Evolutionary conservation across 2,329 filamentous ascomycete genomes (phyloP).

Genomic region (Pseudogymnoascus sp.): DNA sequence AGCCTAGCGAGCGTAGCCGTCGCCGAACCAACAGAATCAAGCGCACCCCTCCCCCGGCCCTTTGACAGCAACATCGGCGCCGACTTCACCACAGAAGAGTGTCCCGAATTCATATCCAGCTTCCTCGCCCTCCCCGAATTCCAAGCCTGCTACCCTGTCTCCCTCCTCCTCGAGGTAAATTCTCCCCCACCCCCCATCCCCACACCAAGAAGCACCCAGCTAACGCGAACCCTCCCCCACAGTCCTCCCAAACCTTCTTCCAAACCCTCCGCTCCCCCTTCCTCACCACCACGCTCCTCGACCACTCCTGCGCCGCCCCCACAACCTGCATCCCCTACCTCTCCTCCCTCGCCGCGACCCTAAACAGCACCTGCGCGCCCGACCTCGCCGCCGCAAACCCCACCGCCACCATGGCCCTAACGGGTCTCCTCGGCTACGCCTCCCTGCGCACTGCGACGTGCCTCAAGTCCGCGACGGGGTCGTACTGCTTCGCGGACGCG

Average conservation of each 20-base stretch:
- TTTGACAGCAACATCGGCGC: conserved; percentile 58
- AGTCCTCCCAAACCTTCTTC: conserved; percentile 84
- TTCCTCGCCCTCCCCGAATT: conserved; percentile 25
- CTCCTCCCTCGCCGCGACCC: conserved; percentile 51
- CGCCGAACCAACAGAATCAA: conserved; percentile 16
- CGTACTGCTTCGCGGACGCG: conserved; percentile 78
- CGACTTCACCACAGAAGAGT: conserved; percentile 46
- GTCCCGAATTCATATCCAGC: conserved; percentile 22
- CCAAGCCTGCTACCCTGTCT: conserved; percentile 66
- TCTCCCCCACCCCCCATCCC: too few species aligned
- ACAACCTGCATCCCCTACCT: conserved; percentile 59
- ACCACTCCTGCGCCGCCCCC: conserved; percentile 66
- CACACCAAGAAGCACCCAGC: background rate
- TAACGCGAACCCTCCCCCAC: too few species aligned
- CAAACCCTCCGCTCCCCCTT: conserved; percentile 62
- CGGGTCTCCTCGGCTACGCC: conserved; percentile 68
- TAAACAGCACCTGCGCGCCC: conserved; percentile 57
- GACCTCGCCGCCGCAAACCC: conserved; percentile 63
- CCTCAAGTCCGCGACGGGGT: conserved; percentile 55
- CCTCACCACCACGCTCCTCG: conserved; percentile 67
- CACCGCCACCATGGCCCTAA: conserved; percentile 64
- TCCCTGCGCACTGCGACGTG: conserved; percentile 75
- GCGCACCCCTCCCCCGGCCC: conserved; percentile 47
- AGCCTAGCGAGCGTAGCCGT: conserved; percentile 11
- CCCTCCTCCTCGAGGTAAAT: conserved; percentile 66